A percentile compares a stretch with the other conserved stretches of the same genome.
These are phyloP conservation scores for Scleroderma citrinum DNA, from an alignment of 768 basidiomycete species.

Conservation along the genomic window DNA sequence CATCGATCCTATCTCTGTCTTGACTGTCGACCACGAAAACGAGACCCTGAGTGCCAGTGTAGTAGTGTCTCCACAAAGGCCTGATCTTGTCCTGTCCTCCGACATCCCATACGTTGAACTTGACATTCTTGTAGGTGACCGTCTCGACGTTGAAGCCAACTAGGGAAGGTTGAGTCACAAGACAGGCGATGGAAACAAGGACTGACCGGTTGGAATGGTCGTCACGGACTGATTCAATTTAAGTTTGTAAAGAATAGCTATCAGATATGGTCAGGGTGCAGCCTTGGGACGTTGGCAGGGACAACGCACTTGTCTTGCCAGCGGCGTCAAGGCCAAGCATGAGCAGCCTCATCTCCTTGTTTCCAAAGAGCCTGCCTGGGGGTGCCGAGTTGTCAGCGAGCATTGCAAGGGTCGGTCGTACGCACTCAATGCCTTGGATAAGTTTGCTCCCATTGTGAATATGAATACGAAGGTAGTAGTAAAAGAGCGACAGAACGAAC, in stretches of 20 bases:
- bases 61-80: constrained; percentile 98
- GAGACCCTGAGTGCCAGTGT: constrained; percentile 96
- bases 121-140: constrained; percentile 97
- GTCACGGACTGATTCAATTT: constrained; percentile 99
- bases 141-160: constrained; percentile 99
- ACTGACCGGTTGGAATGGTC: constrained; percentile 88
- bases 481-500: constrained; percentile 53
- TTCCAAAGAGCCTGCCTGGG: constrained; percentile 89
- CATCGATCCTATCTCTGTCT: constrained; percentile 92
- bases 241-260: constrained; percentile 98
- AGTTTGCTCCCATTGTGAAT: constrained; percentile 72
- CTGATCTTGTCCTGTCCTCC: constrained; percentile 99
- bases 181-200: neutral
- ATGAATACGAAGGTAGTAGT: constrained; percentile 31
- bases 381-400: constrained; percentile 3
- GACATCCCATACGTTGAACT: constrained; percentile 94
- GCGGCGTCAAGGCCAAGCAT: constrained; percentile 98
- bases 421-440: constrained; percentile 79
- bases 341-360: constrained; percentile 97
- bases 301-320: constrained; percentile 89
- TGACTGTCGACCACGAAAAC: constrained; percentile 98
- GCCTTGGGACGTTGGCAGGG: neutral
- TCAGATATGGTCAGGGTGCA: constrained; percentile 1
- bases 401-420: constrained; percentile 5
- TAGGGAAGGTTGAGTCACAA: constrained; percentile 21